A percentile compares a stretch with the other conserved stretches of the same genome.
Conservation (phyloP, 2,329 filamentous ascomycete genomes). For the Aspergillus sp. region DNA sequence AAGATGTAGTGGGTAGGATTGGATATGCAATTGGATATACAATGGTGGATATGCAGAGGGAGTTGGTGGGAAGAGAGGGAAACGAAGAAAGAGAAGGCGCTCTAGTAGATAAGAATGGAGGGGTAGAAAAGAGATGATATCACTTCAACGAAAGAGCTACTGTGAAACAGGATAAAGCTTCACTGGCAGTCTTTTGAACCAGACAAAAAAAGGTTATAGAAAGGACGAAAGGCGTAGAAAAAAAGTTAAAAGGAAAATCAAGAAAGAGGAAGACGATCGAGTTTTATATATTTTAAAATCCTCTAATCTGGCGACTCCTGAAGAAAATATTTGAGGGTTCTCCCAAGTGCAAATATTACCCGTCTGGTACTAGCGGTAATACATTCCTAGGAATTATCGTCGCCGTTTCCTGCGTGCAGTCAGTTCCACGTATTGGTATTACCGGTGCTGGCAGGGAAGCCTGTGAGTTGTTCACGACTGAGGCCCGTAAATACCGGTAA, state of each 20-base stretch:
- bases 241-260: background rate
- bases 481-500: constrained; percentile 4
- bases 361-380: background rate
- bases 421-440: too few relatives aligned
- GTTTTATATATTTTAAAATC: too few relatives aligned
- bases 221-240: background rate
- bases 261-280: background rate
- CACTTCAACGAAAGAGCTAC: constrained; percentile 3
- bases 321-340: too few relatives aligned
- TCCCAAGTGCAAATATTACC: background rate
- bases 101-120: constrained; percentile 3
- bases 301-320: too few relatives aligned
- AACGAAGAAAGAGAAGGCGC: constrained; percentile 20
- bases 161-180: background rate
- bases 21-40: too few relatives aligned
- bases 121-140: constrained; percentile 10
- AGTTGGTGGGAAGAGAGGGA: constrained; percentile 45
- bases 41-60: constrained; percentile 44
- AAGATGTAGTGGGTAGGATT: background rate
- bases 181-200: background rate
- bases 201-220: constrained; percentile 2
- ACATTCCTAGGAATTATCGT: constrained; percentile 34
- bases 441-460: too few relatives aligned
- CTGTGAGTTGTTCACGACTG: too few relatives aligned
- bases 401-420: background rate